phyloP scores from a whole-genome alignment of 2,329 filamentous ascomycete species.

The Diplodia sapinea region DNA sequence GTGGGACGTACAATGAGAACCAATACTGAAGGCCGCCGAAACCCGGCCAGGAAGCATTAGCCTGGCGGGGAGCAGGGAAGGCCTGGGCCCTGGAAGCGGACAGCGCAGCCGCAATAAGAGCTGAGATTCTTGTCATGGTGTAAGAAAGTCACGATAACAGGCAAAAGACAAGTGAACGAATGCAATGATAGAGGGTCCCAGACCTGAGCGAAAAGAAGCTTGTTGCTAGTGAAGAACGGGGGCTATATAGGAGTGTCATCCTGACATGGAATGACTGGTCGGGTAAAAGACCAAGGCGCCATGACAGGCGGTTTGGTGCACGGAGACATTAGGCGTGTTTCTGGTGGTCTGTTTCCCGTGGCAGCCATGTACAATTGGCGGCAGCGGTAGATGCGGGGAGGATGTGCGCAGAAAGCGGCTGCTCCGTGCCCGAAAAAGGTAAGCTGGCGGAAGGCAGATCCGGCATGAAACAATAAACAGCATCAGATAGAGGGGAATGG shows the following conservation, averaged over 20 bases:
- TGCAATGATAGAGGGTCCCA: background rate
- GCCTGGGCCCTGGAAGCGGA: slow-evolving; percentile 20
- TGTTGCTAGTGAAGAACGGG: background rate
- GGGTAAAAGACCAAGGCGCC: slow-evolving; percentile 19
- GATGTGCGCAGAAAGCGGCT: slow-evolving; percentile 9
- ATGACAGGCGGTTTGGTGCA: slow-evolving; percentile 8
- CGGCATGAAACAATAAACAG: slow-evolving; percentile 26
- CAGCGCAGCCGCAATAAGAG: slow-evolving; percentile 20
- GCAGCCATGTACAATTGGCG: slow-evolving; percentile 3
- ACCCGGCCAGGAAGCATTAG: slow-evolving; percentile 27
- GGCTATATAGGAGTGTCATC: slow-evolving; percentile 3
- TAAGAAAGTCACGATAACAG: slow-evolving; percentile 2
- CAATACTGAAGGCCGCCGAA: slow-evolving; percentile 35
- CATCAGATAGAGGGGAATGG: slow-evolving; percentile 5
- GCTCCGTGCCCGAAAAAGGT: slow-evolving; percentile 27
- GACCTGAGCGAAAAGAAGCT: background rate
- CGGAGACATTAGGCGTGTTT: slow-evolving; percentile 20
- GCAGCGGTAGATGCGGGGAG: slow-evolving; percentile 19
- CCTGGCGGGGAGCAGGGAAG: slow-evolving; percentile 23
- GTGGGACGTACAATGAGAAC: slow-evolving; percentile 37
- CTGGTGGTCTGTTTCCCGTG: background rate
- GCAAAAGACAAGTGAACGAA: background rate
- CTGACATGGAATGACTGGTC: background rate
- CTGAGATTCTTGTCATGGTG: slow-evolving; percentile 22
- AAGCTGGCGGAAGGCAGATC: slow-evolving; percentile 25